phyloP scores from a whole-genome alignment of 148 eudicot species.

The Pharnaceum exiguum region DNA sequence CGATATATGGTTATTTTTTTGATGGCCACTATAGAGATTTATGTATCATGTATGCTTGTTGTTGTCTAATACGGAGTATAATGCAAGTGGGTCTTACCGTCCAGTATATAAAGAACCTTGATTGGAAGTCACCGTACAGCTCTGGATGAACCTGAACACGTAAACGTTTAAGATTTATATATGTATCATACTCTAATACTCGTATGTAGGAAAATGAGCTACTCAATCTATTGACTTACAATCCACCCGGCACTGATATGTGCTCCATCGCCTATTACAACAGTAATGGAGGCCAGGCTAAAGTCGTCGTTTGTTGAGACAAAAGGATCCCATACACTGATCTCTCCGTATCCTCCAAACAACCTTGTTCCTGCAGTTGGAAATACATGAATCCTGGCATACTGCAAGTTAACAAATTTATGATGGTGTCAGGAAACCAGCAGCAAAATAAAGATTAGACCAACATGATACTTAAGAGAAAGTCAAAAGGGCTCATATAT shows the following conservation, averaged over 20 bases:
- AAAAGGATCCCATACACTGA: conserved; percentile 6
- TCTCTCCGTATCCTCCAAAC: background rate
- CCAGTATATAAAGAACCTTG: conserved; percentile 16
- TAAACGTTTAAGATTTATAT: background rate
- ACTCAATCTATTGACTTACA: background rate
- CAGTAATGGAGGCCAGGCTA: background rate
- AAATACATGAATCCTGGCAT: background rate
- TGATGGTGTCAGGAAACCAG: no score
- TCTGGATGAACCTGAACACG: background rate
- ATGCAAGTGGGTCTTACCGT: background rate
- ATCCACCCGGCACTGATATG: conserved; percentile 1
- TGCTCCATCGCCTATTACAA: background rate
- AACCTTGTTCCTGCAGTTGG: background rate
- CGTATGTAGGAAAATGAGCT: no score
- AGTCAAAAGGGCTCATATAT: no score
- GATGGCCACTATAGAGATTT: background rate
- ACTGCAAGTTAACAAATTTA: background rate
- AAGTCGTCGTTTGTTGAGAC: background rate
- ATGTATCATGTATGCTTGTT: no score
- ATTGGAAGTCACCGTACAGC: background rate
- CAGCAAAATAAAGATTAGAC: no score
- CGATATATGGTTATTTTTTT: no score
- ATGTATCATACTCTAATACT: background rate
- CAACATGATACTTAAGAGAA: no score
- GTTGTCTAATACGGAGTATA: background rate